Conservation (phyloP, 2,329 filamentous ascomycete species). For the Pseudogymnoascus sp. region DNA sequence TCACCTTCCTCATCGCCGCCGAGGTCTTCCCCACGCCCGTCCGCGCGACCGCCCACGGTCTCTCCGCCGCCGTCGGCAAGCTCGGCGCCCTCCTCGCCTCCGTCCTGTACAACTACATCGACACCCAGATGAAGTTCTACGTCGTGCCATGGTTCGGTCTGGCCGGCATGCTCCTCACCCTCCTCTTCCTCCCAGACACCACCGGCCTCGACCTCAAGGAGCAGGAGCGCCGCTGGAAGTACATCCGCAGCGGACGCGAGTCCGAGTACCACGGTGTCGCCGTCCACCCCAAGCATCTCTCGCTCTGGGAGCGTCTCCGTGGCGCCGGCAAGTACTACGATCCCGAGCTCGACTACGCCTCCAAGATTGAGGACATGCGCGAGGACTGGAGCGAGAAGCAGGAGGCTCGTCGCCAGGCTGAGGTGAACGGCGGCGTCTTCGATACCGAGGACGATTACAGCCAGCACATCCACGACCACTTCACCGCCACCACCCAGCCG, state of each 20-base stretch:
- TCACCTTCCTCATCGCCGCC: conserved; percentile 92
- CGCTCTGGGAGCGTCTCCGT: conserved; percentile 74
- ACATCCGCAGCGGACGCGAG: conserved; percentile 70
- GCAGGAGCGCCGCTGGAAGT: conserved; percentile 88
- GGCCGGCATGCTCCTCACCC: conserved; percentile 74
- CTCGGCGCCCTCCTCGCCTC: conserved; percentile 78
- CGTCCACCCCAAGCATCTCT: conserved; percentile 82
- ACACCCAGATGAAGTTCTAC: conserved; percentile 75
- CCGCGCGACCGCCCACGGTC: conserved; percentile 87
- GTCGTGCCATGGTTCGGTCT: conserved; percentile 95
- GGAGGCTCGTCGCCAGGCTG: conserved; percentile 19
- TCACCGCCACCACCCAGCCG: conserved; percentile 11
- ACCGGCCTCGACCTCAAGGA: conserved; percentile 95
- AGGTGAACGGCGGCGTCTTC: conserved; percentile 22
- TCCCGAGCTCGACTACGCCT: conserved; percentile 71
- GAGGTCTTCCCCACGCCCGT: conserved; percentile 95
- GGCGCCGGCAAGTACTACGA: conserved; percentile 79
- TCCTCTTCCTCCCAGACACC: conserved; percentile 87
- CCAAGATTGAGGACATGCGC: conserved; percentile 77
- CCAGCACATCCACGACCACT: conserved; percentile 21
- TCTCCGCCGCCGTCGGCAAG: conserved; percentile 89
- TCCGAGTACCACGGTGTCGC: conserved; percentile 88
- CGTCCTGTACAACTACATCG: conserved; percentile 92
- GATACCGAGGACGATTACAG: conserved; percentile 21
- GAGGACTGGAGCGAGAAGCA: conserved; percentile 54